These are phyloP conservation scores for Pugionium dolabratum DNA, from an alignment of 345 rosid genomes.

Conservation along the genomic window DNA sequence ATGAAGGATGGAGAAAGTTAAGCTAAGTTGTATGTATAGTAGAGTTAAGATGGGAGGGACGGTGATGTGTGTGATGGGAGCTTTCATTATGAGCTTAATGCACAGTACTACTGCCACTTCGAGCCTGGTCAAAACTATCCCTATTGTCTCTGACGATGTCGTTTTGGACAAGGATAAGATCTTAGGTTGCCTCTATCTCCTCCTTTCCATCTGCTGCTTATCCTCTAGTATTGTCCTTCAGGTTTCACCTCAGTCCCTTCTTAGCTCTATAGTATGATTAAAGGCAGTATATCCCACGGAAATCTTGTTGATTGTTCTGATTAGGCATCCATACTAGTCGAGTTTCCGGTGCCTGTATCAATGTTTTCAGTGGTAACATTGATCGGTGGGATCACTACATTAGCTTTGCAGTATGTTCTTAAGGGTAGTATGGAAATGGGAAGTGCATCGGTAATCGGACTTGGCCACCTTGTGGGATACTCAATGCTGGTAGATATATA, in stretches of 20 bases:
- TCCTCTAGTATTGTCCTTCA: constrained; percentile 73
- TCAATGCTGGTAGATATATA: constrained; percentile 56
- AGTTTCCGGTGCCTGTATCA: constrained; percentile 87
- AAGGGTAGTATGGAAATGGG: constrained; percentile 47
- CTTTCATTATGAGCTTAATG: constrained; percentile 77
- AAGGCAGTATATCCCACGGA: too few relatives aligned
- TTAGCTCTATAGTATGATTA: neutral
- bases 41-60: constrained; percentile 83
- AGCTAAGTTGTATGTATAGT: constrained; percentile 63
- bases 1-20: constrained; percentile 80
- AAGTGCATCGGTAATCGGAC: constrained; percentile 48
- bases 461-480: constrained; percentile 46
- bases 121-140: constrained; percentile 12
- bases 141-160: constrained; percentile 28
- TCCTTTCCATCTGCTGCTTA: constrained; percentile 58
- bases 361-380: constrained; percentile 64
- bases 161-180: constrained; percentile 54
- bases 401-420: constrained; percentile 50
- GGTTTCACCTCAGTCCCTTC: constrained; percentile 44
- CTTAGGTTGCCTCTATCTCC: constrained; percentile 68
- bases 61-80: constrained; percentile 72
- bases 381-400: constrained; percentile 60
- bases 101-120: constrained; percentile 51
- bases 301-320: neutral
- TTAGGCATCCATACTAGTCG: constrained; percentile 69